These are phyloP conservation scores for Botrytis medusae DNA, from an alignment of 2,329 filamentous ascomycete genomes.

Conservation along the genomic window DNA sequence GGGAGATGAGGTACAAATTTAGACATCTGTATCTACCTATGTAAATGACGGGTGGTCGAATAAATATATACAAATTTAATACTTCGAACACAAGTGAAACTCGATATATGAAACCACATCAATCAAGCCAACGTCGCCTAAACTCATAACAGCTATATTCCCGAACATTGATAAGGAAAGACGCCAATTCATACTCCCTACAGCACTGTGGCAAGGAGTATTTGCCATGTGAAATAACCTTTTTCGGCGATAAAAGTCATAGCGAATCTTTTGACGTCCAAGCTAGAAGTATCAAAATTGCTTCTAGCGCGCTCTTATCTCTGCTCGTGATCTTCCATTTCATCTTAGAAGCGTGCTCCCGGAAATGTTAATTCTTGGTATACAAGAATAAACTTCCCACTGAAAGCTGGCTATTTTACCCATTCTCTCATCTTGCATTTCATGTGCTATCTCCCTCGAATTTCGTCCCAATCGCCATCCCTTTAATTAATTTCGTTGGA, in stretches of 20 bases:
- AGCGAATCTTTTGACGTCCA: neutral
- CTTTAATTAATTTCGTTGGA: neutral
- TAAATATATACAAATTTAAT: neutral
- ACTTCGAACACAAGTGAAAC: neutral
- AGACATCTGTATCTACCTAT: neutral
- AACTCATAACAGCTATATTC: neutral
- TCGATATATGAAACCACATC: neutral
- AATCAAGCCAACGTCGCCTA: neutral
- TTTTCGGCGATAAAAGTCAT: neutral
- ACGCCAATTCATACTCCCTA: neutral
- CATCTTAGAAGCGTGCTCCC: neutral
- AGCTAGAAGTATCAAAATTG: conserved; percentile 12
- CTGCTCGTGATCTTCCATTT: neutral
- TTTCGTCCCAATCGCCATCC: neutral
- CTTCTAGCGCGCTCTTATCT: conserved; percentile 3
- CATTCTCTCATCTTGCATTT: neutral
- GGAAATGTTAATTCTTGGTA: neutral
- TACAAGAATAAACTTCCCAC: neutral
- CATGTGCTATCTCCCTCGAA: neutral
- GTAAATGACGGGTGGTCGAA: neutral
- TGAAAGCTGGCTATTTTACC: neutral
- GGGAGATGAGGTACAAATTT: neutral
- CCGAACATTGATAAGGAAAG: neutral
- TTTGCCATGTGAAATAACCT: neutral
- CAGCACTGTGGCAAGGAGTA: neutral